These are phyloP conservation scores for Podospora sp. DNA, from an alignment of 495 filamentous ascomycete species.

Conservation along the genomic window DNA sequence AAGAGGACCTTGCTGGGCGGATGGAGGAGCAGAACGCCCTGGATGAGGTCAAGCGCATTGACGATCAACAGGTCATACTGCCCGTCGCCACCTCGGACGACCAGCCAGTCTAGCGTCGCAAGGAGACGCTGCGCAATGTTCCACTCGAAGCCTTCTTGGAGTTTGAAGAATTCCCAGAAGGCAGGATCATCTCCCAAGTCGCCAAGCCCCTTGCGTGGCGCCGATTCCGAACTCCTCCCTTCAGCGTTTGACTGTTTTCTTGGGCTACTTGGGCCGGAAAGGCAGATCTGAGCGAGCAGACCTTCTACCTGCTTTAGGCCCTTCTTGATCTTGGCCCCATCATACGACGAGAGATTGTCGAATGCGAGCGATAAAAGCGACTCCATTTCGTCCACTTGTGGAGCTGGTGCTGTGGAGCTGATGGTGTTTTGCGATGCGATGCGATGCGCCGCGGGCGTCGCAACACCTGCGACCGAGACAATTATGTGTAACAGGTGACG, in stretches of 20 bases:
- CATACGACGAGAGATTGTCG: slow-evolving; percentile 94
- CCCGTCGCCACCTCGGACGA: slow-evolving; percentile 76
- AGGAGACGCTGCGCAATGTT: slow-evolving; percentile 90
- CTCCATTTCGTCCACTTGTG: slow-evolving; percentile 67
- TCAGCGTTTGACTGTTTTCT: slow-evolving; percentile 23
- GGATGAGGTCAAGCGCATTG: slow-evolving; percentile 84
- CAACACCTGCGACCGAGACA: background rate
- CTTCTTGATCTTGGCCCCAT: slow-evolving; percentile 84
- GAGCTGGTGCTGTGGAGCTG: too few species aligned
- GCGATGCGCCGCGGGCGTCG: slow-evolving; percentile 3
- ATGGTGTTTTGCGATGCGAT: background rate
- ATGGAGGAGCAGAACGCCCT: slow-evolving; percentile 87
- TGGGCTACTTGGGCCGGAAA: slow-evolving; percentile 57
- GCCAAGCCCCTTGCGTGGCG: slow-evolving; percentile 59
- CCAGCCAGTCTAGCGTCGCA: slow-evolving; percentile 81
- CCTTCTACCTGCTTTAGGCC: slow-evolving; percentile 95
- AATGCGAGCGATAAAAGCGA: slow-evolving; percentile 89
- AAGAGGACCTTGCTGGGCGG: slow-evolving; percentile 90
- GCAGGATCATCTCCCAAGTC: slow-evolving; percentile 82
- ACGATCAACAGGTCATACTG: slow-evolving; percentile 90
- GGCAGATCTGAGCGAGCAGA: slow-evolving; percentile 92
- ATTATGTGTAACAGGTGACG: background rate
- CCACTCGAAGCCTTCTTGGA: slow-evolving; percentile 97
- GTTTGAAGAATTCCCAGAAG: slow-evolving; percentile 92
- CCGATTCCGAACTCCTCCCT: slow-evolving; percentile 53